A percentile compares a stretch with the other conserved stretches of the same genome.
phyloP scores from a whole-genome alignment of 306 rosid species.

The Lupinus albus region DNA sequence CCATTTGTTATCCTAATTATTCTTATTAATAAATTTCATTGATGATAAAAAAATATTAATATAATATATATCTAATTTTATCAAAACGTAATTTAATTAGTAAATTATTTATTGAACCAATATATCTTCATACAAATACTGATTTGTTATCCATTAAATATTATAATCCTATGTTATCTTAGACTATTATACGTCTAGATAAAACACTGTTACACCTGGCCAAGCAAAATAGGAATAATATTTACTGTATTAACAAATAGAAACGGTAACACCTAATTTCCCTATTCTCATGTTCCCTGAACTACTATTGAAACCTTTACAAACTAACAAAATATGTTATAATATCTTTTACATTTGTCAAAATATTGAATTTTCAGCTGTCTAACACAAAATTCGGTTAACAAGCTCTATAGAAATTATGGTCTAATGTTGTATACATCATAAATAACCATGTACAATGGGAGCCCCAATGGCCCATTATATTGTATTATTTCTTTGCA shows the following conservation, averaged over 20 bases:
- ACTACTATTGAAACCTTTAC: not conserved
- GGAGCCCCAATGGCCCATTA: not conserved
- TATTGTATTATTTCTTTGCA: not conserved
- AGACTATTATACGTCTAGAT: not conserved
- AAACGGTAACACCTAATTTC: too few relatives aligned
- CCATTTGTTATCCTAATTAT: too few relatives aligned
- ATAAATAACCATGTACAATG: not conserved
- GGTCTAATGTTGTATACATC: not conserved
- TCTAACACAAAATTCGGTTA: not conserved
- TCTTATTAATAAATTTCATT: too few relatives aligned
- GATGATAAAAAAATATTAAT: too few relatives aligned
- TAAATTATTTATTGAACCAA: too few relatives aligned
- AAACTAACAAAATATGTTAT: too few relatives aligned
- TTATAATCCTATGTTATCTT: not conserved
- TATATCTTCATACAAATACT: too few relatives aligned
- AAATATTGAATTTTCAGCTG: not conserved
- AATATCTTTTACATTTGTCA: not conserved
- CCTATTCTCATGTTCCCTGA: not conserved
- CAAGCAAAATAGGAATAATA: too few relatives aligned
- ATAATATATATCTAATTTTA: too few relatives aligned
- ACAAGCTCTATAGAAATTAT: not conserved
- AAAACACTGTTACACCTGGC: not conserved
- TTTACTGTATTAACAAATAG: too few relatives aligned
- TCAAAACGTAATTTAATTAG: too few relatives aligned
- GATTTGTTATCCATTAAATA: too few relatives aligned